Percentiles rank a stretch among this genome's conserved stretches.
phyloP scores from a whole-genome alignment of 805 yeast genomes.

The Komagataella populi region DNA sequence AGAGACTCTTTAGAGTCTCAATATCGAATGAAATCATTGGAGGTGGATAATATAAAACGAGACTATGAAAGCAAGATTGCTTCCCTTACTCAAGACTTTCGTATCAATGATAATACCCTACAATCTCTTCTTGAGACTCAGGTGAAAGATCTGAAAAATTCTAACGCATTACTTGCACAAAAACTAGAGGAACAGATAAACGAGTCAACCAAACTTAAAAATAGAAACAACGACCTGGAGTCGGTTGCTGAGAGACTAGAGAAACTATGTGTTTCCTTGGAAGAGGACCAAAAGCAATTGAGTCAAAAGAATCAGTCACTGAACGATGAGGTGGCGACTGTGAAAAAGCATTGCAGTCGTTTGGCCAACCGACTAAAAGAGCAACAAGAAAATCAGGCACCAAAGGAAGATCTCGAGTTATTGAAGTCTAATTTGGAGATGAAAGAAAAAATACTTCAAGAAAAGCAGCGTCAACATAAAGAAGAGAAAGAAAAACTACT shows the following conservation, averaged over 20 bases:
- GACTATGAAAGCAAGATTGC: background rate
- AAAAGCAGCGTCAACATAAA: background rate
- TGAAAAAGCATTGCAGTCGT: background rate
- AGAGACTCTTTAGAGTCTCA: background rate
- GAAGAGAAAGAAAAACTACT: background rate
- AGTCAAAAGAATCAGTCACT: background rate
- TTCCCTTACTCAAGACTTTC: background rate
- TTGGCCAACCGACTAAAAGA: background rate
- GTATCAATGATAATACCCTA: background rate
- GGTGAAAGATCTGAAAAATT: background rate
- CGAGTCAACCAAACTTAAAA: background rate
- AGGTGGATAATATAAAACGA: background rate
- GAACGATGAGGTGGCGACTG: background rate
- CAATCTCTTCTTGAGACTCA: background rate
- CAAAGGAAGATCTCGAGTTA: background rate
- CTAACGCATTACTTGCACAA: background rate
- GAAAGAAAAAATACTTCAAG: background rate
- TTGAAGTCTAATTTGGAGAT: background rate
- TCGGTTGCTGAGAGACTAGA: background rate
- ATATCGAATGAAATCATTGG: background rate
- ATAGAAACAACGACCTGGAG: background rate
- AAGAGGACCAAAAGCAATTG: background rate
- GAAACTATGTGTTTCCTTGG: background rate
- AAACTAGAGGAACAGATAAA: background rate
- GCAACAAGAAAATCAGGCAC: background rate